Percentiles rank a stretch among this genome's conserved stretches.
These are phyloP conservation scores for Trypanosoma conorhini DNA, from an alignment of 208 protist species.

Conservation along the genomic window DNA sequence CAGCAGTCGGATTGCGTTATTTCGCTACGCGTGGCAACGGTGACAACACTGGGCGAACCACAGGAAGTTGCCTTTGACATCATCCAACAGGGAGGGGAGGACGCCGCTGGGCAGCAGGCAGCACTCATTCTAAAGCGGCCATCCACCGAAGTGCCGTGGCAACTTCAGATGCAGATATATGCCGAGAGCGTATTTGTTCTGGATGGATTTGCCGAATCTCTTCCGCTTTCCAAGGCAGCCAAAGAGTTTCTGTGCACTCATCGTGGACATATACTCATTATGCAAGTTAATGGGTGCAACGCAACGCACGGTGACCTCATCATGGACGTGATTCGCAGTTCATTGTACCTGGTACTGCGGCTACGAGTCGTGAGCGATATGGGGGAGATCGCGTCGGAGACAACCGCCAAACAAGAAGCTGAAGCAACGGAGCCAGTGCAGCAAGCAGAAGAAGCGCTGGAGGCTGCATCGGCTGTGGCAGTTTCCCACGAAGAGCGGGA, in stretches of 20 bases:
- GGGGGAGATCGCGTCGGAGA: constrained; percentile 12
- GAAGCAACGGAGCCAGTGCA: constrained; percentile 2
- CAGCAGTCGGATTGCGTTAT: constrained; percentile 8
- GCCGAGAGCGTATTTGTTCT: constrained; percentile 26
- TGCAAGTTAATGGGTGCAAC: constrained; percentile 46
- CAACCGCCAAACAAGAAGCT: neutral
- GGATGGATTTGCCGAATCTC: constrained; percentile 25
- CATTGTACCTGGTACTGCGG: constrained; percentile 32
- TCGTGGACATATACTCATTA: constrained; percentile 36
- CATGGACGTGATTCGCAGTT: constrained; percentile 27
- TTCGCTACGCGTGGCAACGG: constrained; percentile 11
- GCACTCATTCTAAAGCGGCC: constrained; percentile 53
- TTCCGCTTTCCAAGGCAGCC: constrained; percentile 45
- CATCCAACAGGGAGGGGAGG: constrained; percentile 50
- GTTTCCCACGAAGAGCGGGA: constrained; percentile 9
- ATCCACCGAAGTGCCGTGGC: constrained; percentile 48
- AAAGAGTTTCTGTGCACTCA: constrained; percentile 49
- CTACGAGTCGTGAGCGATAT: constrained; percentile 32
- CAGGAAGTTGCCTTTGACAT: constrained; percentile 58
- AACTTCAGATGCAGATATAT: constrained; percentile 32
- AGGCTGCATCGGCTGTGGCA: neutral
- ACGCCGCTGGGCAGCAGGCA: constrained; percentile 48
- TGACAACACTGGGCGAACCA: constrained; percentile 31
- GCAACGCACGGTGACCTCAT: constrained; percentile 12
- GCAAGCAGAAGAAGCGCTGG: constrained; percentile 1